Conservation (phyloP, 768 basidiomycete genomes). For the Boletus rex-veris region DNA sequence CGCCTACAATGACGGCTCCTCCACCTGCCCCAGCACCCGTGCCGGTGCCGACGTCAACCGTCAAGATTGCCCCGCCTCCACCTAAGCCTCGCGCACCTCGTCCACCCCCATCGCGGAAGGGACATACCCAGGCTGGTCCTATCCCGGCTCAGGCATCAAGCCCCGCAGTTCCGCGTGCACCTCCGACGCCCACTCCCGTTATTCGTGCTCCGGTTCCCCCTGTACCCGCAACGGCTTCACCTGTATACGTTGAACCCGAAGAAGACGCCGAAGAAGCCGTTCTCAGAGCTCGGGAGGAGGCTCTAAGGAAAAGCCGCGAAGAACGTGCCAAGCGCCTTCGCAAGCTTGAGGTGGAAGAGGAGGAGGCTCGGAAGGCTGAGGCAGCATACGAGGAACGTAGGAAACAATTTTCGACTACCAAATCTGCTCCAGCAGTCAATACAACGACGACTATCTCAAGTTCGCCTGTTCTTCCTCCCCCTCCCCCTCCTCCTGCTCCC, state of each 20-base stretch:
- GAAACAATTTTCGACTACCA: slow-evolving; percentile 37
- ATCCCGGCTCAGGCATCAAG: slow-evolving; percentile 22
- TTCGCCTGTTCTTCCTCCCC: slow-evolving; percentile 39
- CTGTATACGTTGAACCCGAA: slow-evolving; percentile 37
- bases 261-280: slow-evolving; percentile 78
- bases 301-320: slow-evolving; percentile 66
- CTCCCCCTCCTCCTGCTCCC: slow-evolving; percentile 17
- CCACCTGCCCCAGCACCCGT: slow-evolving; percentile 37
- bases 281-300: slow-evolving; percentile 65
- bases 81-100: slow-evolving; percentile 25
- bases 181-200: slow-evolving; percentile 22
- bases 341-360: slow-evolving; percentile 60
- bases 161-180: slow-evolving; percentile 21
- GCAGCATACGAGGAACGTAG: slow-evolving; percentile 37
- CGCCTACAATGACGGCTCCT: slow-evolving; percentile 44
- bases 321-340: slow-evolving; percentile 69
- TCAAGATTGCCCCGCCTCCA: slow-evolving; percentile 36
- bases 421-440: slow-evolving; percentile 30
- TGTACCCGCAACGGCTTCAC: slow-evolving; percentile 52
- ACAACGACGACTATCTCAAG: slow-evolving; percentile 19
- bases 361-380: slow-evolving; percentile 49
- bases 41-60: slow-evolving; percentile 38
- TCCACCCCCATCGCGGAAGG: slow-evolving; percentile 35
- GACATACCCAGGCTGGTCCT: slow-evolving; percentile 19
- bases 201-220: slow-evolving; percentile 33